A percentile compares a stretch with the other conserved stretches of the same genome.
phyloP scores from a whole-genome alignment of 768 basidiomycete species.

The Termitomyces sp. region DNA sequence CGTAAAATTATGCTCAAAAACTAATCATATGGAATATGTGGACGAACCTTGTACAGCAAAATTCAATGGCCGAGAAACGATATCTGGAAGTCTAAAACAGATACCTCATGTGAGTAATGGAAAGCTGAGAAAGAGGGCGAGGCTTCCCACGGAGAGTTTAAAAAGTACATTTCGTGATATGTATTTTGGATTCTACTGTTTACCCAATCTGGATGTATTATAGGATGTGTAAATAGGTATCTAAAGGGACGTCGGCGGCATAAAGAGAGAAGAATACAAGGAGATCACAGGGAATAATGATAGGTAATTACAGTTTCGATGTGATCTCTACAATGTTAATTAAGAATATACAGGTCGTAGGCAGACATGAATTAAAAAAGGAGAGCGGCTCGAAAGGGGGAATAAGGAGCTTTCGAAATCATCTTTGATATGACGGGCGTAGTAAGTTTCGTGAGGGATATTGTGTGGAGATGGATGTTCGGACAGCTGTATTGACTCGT shows the following conservation, averaged over 20 bases:
- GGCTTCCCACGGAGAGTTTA: slow-evolving; percentile 42
- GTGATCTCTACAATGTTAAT: slow-evolving; percentile 8
- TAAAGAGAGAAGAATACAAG: slow-evolving; percentile 5
- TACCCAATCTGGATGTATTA: not conserved
- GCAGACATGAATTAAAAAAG: slow-evolving; percentile 1
- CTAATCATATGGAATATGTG: slow-evolving; percentile 10
- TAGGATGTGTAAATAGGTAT: slow-evolving; percentile 1
- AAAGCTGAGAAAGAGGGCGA: slow-evolving; percentile 44
- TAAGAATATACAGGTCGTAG: not conserved
- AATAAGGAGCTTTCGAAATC: slow-evolving; percentile 11
- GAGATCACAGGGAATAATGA: slow-evolving; percentile 2
- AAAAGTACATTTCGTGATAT: slow-evolving; percentile 12
- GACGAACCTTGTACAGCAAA: slow-evolving; percentile 17
- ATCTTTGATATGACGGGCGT: slow-evolving; percentile 12
- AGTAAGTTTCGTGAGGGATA: slow-evolving; percentile 15
- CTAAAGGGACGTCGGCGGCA: not conserved
- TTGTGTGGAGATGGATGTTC: slow-evolving; percentile 3
- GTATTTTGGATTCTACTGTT: not conserved
- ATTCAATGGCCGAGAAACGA: slow-evolving; percentile 1
- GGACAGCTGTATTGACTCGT: not conserved
- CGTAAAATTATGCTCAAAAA: slow-evolving; percentile 1
- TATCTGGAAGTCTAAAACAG: not conserved
- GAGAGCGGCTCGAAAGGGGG: slow-evolving; percentile 2
- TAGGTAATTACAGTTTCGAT: not conserved
- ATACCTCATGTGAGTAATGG: slow-evolving; percentile 33